Conservation (phyloP, 2,329 filamentous ascomycete genomes). For the Aspergillus persii region DNA sequence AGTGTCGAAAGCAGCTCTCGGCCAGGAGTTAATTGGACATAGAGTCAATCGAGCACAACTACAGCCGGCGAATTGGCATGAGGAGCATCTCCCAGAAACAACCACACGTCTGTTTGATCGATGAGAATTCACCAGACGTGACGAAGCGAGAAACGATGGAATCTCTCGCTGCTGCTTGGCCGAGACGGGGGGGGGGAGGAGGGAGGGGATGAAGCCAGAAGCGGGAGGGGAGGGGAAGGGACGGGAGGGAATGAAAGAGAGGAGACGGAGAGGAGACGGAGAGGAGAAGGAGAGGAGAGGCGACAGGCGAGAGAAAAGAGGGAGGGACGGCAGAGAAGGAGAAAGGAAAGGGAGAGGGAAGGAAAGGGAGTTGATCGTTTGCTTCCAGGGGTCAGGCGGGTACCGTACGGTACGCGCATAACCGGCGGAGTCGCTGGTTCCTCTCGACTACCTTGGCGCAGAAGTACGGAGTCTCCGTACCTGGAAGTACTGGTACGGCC, state of each 20-base stretch:
- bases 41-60: slow-evolving; percentile 37
- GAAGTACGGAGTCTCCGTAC: background rate
- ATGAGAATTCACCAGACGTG: slow-evolving; percentile 5
- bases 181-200: slow-evolving; percentile 46
- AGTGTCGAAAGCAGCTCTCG: background rate
- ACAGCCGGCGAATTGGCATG: slow-evolving; percentile 30
- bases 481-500: too few relatives aligned
- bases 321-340: slow-evolving; percentile 10
- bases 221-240: slow-evolving; percentile 8
- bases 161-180: slow-evolving; percentile 11
- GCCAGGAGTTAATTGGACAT: slow-evolving; percentile 5
- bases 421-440: slow-evolving; percentile 17
- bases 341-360: background rate
- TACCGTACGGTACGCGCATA: background rate
- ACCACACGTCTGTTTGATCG: slow-evolving; percentile 21
- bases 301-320: slow-evolving; percentile 14
- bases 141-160: slow-evolving; percentile 10
- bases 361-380: slow-evolving; percentile 21
- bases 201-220: slow-evolving; percentile 36
- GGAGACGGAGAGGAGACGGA: slow-evolving; percentile 7
- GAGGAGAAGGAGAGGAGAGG: slow-evolving; percentile 12
- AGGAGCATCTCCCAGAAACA: slow-evolving; percentile 41
- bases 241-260: slow-evolving; percentile 21
- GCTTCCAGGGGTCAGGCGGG: slow-evolving; percentile 18
- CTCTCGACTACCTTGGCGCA: slow-evolving; percentile 16